These are phyloP conservation scores for Pseudofabraea citricarpa DNA, from an alignment of 2,329 filamentous ascomycete species.

Conservation along the genomic window DNA sequence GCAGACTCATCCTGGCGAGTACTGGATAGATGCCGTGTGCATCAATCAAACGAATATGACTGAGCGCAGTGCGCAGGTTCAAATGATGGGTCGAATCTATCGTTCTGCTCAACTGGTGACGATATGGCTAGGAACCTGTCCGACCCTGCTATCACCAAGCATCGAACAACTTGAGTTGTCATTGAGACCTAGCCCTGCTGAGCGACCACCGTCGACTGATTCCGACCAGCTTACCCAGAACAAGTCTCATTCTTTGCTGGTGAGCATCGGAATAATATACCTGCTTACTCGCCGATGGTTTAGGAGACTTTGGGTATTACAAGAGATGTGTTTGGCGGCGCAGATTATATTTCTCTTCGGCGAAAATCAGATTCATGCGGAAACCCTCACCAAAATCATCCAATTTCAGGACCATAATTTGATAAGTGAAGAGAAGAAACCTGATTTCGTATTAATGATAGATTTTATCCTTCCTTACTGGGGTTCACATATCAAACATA, in stretches of 20 bases:
- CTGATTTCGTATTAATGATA: too few species aligned
- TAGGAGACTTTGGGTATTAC: not conserved
- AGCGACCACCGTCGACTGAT: too few species aligned
- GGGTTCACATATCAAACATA: not conserved
- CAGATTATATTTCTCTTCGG: not conserved
- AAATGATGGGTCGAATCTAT: constrained; percentile 1
- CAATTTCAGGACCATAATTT: too few species aligned
- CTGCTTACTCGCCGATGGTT: not conserved
- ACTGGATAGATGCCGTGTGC: constrained; percentile 2
- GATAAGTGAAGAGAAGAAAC: too few species aligned
- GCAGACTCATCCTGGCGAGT: not conserved
- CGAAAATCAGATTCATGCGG: not conserved
- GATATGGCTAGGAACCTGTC: not conserved
- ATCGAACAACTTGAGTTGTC: too few species aligned
- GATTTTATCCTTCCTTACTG: too few species aligned
- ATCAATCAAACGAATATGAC: constrained; percentile 2
- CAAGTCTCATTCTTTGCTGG: too few species aligned
- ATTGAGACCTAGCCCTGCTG: too few species aligned
- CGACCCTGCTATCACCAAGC: too few species aligned
- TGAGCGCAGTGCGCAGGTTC: not conserved
- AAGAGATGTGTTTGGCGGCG: not conserved
- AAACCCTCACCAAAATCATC: too few species aligned
- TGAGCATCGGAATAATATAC: not conserved
- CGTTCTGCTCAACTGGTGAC: not conserved
- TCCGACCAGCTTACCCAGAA: too few species aligned